A percentile compares a stretch with the other conserved stretches of the same genome.
phyloP scores from a whole-genome alignment of 2,329 filamentous ascomycete species.

The Zasmidium angulare region DNA sequence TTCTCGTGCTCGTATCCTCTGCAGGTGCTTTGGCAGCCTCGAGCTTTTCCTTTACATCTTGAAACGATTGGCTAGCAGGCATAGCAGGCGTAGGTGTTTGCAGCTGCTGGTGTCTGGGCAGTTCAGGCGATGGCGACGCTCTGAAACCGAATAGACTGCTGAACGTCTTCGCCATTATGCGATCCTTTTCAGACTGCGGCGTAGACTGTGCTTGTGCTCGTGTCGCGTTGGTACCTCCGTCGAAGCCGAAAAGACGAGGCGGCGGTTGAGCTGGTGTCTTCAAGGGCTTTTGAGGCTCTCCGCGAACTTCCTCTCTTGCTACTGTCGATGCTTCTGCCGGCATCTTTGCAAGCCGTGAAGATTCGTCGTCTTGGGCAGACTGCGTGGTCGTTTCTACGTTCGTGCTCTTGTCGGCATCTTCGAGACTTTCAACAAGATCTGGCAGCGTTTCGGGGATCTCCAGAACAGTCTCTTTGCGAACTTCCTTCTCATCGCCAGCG shows the following conservation, averaged over 20 bases:
- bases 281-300: not conserved
- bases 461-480: not conserved
- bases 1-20: not conserved
- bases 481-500: slow-evolving; percentile 9
- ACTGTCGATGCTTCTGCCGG: not conserved
- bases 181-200: slow-evolving; percentile 30
- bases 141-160: slow-evolving; percentile 33
- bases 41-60: not conserved
- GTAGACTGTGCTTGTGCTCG: slow-evolving; percentile 14
- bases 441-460: not conserved
- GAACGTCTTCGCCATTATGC: slow-evolving; percentile 31
- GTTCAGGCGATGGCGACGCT: slow-evolving; percentile 26
- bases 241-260: slow-evolving; percentile 14
- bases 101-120: slow-evolving; percentile 10
- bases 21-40: not conserved
- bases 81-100: slow-evolving; percentile 4
- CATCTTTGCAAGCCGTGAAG: not conserved
- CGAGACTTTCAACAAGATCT: not conserved
- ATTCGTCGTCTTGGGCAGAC: not conserved
- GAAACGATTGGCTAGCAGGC: not conserved
- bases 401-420: not conserved
- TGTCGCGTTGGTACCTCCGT: slow-evolving; percentile 17
- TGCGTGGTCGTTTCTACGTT: not conserved
- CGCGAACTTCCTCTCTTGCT: not conserved
- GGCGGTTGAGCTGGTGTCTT: slow-evolving; percentile 15